Evolutionary conservation across 257 asterid species (phyloP), one percentile per base, ranked within the genome.

Genomic region (Salvia hispanica): DNA sequence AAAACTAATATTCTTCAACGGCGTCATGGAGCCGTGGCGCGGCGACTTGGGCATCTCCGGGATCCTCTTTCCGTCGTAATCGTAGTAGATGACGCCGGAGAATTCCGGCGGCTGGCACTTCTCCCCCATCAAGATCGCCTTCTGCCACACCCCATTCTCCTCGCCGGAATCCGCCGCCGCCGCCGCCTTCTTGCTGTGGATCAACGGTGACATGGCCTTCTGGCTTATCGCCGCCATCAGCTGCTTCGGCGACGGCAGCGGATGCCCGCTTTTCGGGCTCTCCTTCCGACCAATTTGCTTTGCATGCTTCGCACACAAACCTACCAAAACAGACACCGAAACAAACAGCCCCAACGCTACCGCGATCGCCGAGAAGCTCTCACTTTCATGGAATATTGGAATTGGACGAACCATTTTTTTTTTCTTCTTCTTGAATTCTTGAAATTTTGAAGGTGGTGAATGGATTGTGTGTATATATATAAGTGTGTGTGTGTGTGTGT

Each of bases 11-110:
- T 34, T 74, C 48, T 79, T 80, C 72, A 81, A 54, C 10, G 89
- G 86, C 58, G 67, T 73, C 81, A 80, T 37, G 2, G 78, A 75
- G 28, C 72, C 40, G 1, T 66, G 69, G 72, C 91, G 72, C 1
- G 98, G 96, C 7, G 98, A 89, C 78, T 87, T 89, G 1, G 96
- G 95, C 79, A 89, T 83, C 83, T 87, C 91, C 11, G 89, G 55
- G 15, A 89, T 80, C 73, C 86, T 77, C 52, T 92, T 87, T 11
- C 98, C 98, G 48, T 69, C 52, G 39, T 78, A 76, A 67, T 92
- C 96, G 72, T 90, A 90, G 36, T 81, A 88, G 36, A 88, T 75
- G 0, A 83, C 94, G 45, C 95, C 97, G 0, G 94, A 81, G 76
- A 92, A 92, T 52, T 89, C 87, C 13, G 88, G 98, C 39, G 98